These are phyloP conservation scores for Lupinus albus DNA, from an alignment of 306 rosid genomes.

Conservation along the genomic window DNA sequence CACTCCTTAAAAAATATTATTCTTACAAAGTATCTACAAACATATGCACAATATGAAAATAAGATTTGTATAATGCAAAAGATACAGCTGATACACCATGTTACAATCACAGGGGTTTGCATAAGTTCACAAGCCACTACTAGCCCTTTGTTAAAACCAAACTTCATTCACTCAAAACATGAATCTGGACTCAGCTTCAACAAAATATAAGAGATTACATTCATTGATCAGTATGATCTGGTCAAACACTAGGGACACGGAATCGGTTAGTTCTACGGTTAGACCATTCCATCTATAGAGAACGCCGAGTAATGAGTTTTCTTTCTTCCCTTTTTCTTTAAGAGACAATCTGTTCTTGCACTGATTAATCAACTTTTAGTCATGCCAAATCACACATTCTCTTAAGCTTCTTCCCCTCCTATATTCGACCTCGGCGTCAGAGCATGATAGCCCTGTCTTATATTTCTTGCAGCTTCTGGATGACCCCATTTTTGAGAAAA, in stretches of 20 bases:
- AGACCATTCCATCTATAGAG: constrained; percentile 67
- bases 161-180: constrained; percentile 44
- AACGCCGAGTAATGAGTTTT: constrained; percentile 48
- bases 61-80: not conserved
- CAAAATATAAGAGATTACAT: constrained; percentile 47
- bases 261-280: constrained; percentile 74
- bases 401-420: constrained; percentile 88
- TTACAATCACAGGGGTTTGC: not conserved
- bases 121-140: constrained; percentile 5
- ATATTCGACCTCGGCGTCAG: constrained; percentile 97
- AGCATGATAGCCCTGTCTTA: constrained; percentile 76
- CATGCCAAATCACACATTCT: constrained; percentile 68
- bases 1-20: not conserved
- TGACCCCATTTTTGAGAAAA: constrained; percentile 72
- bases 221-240: constrained; percentile 56
- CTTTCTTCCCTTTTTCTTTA: constrained; percentile 27
- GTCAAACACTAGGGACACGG: constrained; percentile 53
- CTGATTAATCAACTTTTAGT: constrained; percentile 48
- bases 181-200: constrained; percentile 40
- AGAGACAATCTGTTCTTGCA: constrained; percentile 45
- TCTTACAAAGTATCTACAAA: not conserved
- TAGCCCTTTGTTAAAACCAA: constrained; percentile 25
- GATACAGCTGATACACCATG: not conserved
- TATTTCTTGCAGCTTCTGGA: constrained; percentile 65
- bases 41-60: not conserved